Base-by-base conservation (phyloP, 352 stramenopile species). In the Sclerospora graminicola region DNA sequence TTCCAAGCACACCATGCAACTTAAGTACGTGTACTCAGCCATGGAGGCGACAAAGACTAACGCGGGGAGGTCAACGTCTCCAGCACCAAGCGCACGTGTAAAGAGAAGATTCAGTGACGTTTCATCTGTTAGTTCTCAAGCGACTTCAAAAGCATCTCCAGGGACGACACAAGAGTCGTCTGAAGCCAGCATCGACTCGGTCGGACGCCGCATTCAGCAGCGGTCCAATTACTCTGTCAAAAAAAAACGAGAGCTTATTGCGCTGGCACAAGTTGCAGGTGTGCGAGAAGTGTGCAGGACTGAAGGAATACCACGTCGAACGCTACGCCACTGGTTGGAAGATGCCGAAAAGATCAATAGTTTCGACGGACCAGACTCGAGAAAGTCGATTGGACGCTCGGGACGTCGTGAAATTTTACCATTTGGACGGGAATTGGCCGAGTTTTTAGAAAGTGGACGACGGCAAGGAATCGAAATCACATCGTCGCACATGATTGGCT, bases 231-330 rank as follows among this genome's bases (percentile, higher is more conserved):
- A 67, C 49, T 70, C 61, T 10, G 61, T 70, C 31, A 60, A 60
- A 33, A 66, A 70, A 39, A 70, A 70, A 49, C 61, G 61, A 23
- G 61, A 70, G 46, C 61, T 70, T 28, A 70, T 70, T 34, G 61
- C 61, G 8, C 27, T 67, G 30, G 61, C 57, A 15, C 48, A 70
- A 29, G 37, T 58, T 1, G 59, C 45, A 18, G 61, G 61, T 10
- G 53, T 70, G 19, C 57, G 61, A 3, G 61, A 70, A 31, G 61
- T 70, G 11, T 70, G 61, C 23, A 41, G 53, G 40, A 56, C 56
- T 31, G 61, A 70, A 29, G 61, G 61, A 13, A 41, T 70, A 16
- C 57, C 61, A 5, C 61, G 61, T 21, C 53, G 61, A 21, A 70
- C 61, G 29, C 40, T 70, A 20, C 61, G 61, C 23, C 61, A 70